A percentile compares a stretch with the other conserved stretches of the same genome.
These are phyloP conservation scores for Cryptococcus hybrid DNA, from an alignment of 1,284 basidiomycete species.

Conservation along the genomic window DNA sequence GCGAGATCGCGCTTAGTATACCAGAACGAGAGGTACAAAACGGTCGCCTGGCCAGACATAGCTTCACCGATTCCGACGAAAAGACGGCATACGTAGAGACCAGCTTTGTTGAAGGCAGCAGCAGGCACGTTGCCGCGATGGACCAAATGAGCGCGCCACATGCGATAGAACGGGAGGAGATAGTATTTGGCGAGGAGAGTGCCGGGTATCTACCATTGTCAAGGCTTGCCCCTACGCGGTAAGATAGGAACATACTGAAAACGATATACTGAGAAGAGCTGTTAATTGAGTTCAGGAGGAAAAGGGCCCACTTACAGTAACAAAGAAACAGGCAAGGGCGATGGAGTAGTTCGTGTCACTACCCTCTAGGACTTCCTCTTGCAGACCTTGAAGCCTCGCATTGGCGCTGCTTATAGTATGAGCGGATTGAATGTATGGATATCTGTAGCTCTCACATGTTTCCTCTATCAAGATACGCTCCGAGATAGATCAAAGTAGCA, in stretches of 20 bases:
- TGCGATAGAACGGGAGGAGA: constrained; percentile 43
- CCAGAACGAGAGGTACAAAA: constrained; percentile 40
- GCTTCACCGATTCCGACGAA: constrained; percentile 51
- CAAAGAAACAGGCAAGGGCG: constrained; percentile 48
- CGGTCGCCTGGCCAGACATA: constrained; percentile 47
- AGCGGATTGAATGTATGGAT: neutral
- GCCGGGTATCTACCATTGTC: constrained; percentile 28
- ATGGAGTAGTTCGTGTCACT: constrained; percentile 48
- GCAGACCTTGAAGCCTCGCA: constrained; percentile 45
- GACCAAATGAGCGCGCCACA: constrained; percentile 50
- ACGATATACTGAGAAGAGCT: constrained; percentile 35
- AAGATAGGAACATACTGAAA: constrained; percentile 29
- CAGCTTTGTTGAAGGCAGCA: constrained; percentile 39
- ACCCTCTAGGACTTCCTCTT: constrained; percentile 37
- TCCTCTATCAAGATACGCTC: constrained; percentile 51
- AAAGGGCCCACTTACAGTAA: constrained; percentile 21
- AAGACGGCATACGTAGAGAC: constrained; percentile 50
- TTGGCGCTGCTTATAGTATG: constrained; percentile 26
- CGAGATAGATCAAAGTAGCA: constrained; percentile 41
- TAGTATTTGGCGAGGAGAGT: constrained; percentile 43
- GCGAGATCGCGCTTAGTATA: constrained; percentile 52
- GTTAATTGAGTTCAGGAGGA: neutral
- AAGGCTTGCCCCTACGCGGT: constrained; percentile 17
- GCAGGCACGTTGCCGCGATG: constrained; percentile 50
- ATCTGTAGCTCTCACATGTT: constrained; percentile 27